Evolutionary conservation across 2,329 filamentous ascomycete genomes (phyloP), one percentile per base, ranked within the genome.

Genomic region (Leptographium wingfieldii): DNA sequence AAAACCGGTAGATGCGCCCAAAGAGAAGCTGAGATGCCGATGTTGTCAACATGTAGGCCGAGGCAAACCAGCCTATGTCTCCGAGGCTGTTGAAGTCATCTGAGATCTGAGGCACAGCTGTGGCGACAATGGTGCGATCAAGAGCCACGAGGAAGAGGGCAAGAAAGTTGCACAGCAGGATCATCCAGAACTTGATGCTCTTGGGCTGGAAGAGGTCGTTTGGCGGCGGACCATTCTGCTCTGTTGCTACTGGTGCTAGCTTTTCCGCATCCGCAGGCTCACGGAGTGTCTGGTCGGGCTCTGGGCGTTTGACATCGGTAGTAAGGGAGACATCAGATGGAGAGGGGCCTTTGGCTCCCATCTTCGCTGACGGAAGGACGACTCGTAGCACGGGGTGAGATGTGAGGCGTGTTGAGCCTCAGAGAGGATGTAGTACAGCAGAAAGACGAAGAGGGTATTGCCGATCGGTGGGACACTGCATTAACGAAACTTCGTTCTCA

Each of bases 11-110:
- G 48, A 82, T 73, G 48, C 78, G 73, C 7, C 80, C 80, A 66
- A 79, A 82, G 10, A 81, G 66, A 3, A 80, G 72, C 65, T 81
- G 77, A 22, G 75, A 77, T n/a, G 79, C 78, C 7, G 79, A 76
- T 2, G 80, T 80, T 14, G 81, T 83, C 63, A 85, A 72, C 74
- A 84, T 79, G 67, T 84, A 83, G 1, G 80, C 77, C 46, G 80
- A 81, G 5, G 79, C 81, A 68, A 85, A 85, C 83, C 83, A 86
- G 57, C 81, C 81, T 60, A 85, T 80, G 62, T 86, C 83, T 2
- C 77, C 77, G 2, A 84, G 70, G 57, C 80, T 79, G 55, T 79
- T 71, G 67, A 83, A 82, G 25, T 81, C 77, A 64, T 80, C 74
- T n/a, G 78, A 80, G 66, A 82, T 82, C 40, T 72, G 70, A 1